phyloP scores from a whole-genome alignment of 164 flowering plant species.

The Magnolia changhungtana region DNA sequence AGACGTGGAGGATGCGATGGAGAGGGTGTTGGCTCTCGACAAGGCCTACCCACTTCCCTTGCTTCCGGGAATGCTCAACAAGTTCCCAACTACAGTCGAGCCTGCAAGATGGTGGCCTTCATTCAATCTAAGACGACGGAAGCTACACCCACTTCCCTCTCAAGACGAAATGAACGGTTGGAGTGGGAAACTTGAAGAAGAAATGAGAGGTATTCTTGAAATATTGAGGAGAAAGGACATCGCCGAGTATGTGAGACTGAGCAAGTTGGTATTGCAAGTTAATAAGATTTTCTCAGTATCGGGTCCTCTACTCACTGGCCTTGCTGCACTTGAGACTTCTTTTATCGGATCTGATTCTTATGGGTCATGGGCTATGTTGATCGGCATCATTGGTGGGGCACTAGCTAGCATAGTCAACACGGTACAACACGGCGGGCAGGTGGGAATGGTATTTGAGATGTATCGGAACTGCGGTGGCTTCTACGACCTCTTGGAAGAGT shows the following conservation, averaged over 20 bases:
- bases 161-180: constrained; percentile 29
- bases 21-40: constrained; percentile 44
- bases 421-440: constrained; percentile 60
- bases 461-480: constrained; percentile 40
- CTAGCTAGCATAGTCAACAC: constrained; percentile 49
- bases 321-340: constrained; percentile 45
- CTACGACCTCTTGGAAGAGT: constrained; percentile 33
- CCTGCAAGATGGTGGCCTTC: constrained; percentile 48
- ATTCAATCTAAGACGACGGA: background rate
- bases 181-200: constrained; percentile 44
- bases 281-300: constrained; percentile 42
- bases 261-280: constrained; percentile 40
- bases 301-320: constrained; percentile 53
- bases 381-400: constrained; percentile 41
- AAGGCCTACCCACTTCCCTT: constrained; percentile 55
- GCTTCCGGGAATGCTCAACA: constrained; percentile 46
- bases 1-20: constrained; percentile 34
- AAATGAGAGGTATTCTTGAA: constrained; percentile 42
- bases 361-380: constrained; percentile 19
- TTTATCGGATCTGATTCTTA: constrained; percentile 25
- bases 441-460: constrained; percentile 64
- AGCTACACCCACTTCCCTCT: background rate
- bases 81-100: constrained; percentile 40
- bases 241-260: constrained; percentile 40
- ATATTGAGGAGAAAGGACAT: constrained; percentile 43